Conservation (phyloP, 495 filamentous ascomycete species). For the Tuber aestivum region DNA sequence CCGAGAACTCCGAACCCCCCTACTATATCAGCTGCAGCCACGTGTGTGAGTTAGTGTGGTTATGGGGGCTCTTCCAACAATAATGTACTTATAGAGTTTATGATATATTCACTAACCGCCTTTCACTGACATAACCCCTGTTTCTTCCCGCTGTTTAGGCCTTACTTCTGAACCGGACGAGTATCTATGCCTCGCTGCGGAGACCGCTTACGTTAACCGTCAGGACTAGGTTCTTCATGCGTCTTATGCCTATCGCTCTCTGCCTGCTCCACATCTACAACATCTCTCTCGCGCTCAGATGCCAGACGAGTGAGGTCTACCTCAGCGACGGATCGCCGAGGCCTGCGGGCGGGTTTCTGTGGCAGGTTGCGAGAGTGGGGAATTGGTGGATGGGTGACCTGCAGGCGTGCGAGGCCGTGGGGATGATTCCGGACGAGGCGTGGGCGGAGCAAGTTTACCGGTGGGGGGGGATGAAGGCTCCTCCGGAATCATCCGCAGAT, state of each 20-base stretch:
- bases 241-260: constrained; percentile 68
- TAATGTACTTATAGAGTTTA: neutral
- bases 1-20: neutral
- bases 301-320: constrained; percentile 58
- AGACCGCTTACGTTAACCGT: constrained; percentile 66
- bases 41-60: neutral
- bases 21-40: neutral
- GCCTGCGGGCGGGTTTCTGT: constrained; percentile 31
- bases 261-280: constrained; percentile 61
- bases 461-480: constrained; percentile 27
- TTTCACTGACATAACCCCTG: neutral
- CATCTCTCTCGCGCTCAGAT: constrained; percentile 79
- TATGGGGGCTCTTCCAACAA: neutral
- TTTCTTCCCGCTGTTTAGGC: constrained; percentile 47
- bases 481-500: neutral
- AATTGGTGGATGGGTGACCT: constrained; percentile 37
- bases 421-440: constrained; percentile 36
- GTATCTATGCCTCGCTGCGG: constrained; percentile 84
- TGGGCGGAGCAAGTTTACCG: constrained; percentile 28
- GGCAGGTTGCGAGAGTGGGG: constrained; percentile 27
- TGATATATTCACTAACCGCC: neutral
- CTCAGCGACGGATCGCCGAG: neutral
- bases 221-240: constrained; percentile 64
- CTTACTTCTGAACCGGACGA: constrained; percentile 81
- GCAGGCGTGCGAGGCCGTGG: constrained; percentile 30